Base-by-base conservation (phyloP, 2,329 filamentous ascomycete genomes). In the Verticillium zaregamsianum region DNA sequence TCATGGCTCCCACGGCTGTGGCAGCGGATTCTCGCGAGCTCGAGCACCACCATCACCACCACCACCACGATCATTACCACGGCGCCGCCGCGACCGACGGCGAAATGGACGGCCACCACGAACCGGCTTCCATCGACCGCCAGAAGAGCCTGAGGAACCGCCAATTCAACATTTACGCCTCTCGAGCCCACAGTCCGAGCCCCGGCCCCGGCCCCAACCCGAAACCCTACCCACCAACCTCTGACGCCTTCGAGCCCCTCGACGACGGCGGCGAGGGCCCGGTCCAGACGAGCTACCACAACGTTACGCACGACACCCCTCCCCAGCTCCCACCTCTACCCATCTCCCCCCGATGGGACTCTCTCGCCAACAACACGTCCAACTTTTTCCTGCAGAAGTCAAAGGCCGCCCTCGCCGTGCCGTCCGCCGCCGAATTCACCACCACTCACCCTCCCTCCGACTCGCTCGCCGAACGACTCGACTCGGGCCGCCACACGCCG, bases 261-360 rank as follows among this genome's bases (percentile, higher is more conserved):
- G 33, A 25, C 35, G 55, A 32, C 25, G 20, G 23, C 3, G 33
- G 8, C 8, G 28, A 28, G 28, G 28, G 28, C 5, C 28, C 28
- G 28, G 20, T 28, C 9, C 55, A 57, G 55, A n/a, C 55, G 8
- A 45, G 57, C 40, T 70, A 67, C 55, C 65, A 70, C 35, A n/a
- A 49, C 20, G 66, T 64, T 40, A 61, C 63, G 58, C 64, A 63
- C 69, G 62, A 64, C 61, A 28, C 52, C 49, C 61, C 61, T 39
- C 65, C 65, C 39, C 72, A 74, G 58, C 65, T 73, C 15, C 73
- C 76, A 55, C 69, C 75, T 32, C 63, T 76, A 55, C 74, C 77
- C 54, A 65, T 74, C 31, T 76, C 74, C 20, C 74, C 74, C 60
- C 72, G 81, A 65, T 85, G 82, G 81, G 82, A 82, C 60, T 79